phyloP scores from a whole-genome alignment of 2,329 filamentous ascomycete species.

The Aspergillus ibericus region DNA sequence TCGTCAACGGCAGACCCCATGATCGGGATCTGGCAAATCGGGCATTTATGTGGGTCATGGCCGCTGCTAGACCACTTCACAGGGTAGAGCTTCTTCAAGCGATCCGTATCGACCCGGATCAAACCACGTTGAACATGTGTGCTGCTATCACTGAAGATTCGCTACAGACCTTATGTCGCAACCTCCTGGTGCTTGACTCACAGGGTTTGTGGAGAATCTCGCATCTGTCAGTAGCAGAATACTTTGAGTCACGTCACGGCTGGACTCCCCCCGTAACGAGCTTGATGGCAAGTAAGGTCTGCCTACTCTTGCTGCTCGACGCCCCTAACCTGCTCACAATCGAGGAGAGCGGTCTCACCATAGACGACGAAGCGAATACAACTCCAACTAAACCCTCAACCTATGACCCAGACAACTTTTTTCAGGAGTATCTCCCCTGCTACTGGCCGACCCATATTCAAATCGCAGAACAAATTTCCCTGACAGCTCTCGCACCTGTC shows the following conservation, averaged over 20 bases:
- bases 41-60: constrained; percentile 14
- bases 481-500: not conserved
- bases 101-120: constrained; percentile 7
- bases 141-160: constrained; percentile 5
- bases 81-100: constrained; percentile 6
- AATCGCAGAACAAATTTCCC: not conserved
- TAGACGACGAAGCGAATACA: not conserved
- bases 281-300: not conserved
- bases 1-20: constrained; percentile 3
- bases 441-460: not conserved
- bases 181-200: constrained; percentile 14
- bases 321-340: not conserved
- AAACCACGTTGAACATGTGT: not conserved
- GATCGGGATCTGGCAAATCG: constrained; percentile 10
- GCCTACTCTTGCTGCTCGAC: not conserved
- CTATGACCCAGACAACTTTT: not conserved
- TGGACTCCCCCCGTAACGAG: not conserved
- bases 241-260: constrained; percentile 2
- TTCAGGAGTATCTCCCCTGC: not conserved
- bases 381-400: not conserved
- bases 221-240: constrained; percentile 17
- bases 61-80: constrained; percentile 4
- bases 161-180: constrained; percentile 13
- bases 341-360: not conserved
- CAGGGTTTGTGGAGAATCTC: constrained; percentile 15